Conservation (phyloP, 2,329 filamentous ascomycete species). For the Penicillium occitanis region DNA sequence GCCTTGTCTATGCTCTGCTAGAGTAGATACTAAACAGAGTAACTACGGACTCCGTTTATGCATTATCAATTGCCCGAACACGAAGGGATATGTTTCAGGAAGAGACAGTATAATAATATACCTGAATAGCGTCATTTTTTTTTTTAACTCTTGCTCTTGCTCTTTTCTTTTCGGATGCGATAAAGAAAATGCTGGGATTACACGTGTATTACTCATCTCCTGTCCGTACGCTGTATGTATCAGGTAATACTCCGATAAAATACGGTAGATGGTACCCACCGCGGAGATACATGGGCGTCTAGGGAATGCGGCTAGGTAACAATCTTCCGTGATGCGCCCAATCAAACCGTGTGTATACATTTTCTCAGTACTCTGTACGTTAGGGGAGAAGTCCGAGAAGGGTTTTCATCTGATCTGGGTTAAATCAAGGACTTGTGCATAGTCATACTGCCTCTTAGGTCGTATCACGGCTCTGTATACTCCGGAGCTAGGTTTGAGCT, state of each 20-base stretch:
- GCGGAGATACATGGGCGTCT: conserved; percentile 1
- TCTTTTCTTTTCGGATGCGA: neutral
- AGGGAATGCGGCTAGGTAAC: neutral
- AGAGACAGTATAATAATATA: neutral
- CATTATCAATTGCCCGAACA: neutral
- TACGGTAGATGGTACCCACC: neutral
- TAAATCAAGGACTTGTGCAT: neutral
- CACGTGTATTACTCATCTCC: neutral
- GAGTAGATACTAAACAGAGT: conserved; percentile 1
- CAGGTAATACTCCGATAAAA: conserved; percentile 1
- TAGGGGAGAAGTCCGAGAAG: neutral
- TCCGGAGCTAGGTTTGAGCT: conserved; percentile 2
- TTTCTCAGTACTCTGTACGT: neutral
- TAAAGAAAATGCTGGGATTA: neutral
- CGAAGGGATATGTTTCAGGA: neutral
- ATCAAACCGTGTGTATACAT: neutral
- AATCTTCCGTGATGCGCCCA: neutral
- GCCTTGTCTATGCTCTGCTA: neutral
- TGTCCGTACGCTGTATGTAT: neutral
- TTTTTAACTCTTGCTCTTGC: too few relatives aligned
- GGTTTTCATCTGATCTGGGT: neutral
- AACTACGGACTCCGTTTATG: neutral
- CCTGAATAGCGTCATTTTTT: conserved; percentile 1
- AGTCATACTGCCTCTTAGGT: neutral
- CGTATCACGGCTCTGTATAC: neutral